Evolutionary conservation across 352 stramenopile species (phyloP).

Genomic region (Pythium biforme): DNA sequence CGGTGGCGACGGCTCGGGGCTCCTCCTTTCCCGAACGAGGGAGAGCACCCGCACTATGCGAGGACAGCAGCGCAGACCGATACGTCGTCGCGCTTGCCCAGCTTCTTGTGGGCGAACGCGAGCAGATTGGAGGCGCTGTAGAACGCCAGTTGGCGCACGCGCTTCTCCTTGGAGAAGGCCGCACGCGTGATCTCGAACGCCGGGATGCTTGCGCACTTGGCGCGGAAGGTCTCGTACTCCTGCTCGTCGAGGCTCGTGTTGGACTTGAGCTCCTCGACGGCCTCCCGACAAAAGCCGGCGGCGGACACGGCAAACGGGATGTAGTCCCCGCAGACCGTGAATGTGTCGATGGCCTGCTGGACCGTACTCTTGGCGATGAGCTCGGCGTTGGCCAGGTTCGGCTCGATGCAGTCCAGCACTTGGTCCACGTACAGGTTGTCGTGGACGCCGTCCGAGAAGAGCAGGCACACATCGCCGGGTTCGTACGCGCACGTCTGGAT

Average conservation of each 20-base stretch:
- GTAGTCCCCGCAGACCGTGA: conserved; percentile 58
- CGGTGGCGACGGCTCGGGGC: background rate
- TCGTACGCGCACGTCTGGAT: conserved; percentile 77
- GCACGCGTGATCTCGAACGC: conserved; percentile 54
- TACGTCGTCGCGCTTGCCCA: conserved; percentile 86
- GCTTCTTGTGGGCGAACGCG: conserved; percentile 87
- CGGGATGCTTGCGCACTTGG: conserved; percentile 74
- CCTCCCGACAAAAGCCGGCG: conserved; percentile 75
- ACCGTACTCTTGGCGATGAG: conserved; percentile 77
- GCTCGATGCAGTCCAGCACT: conserved; percentile 60
- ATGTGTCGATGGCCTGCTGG: conserved; percentile 65
- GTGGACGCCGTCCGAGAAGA: conserved; percentile 87
- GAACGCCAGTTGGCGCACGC: conserved; percentile 83
- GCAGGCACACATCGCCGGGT: conserved; percentile 69
- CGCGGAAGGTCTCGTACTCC: conserved; percentile 68
- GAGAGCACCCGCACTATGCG: conserved; percentile 30
- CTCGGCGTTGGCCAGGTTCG: conserved; percentile 48
- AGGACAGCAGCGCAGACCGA: conserved; percentile 83
- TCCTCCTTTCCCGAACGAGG: conserved; percentile 5
- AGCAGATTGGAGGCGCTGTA: conserved; percentile 88
- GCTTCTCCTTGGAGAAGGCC: conserved; percentile 79
- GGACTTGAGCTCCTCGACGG: conserved; percentile 71
- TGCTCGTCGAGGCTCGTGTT: conserved; percentile 59
- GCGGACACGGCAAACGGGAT: conserved; percentile 86
- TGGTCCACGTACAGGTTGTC: conserved; percentile 88